Conservation (phyloP, 192 early-diverging fungal species). For the Phycomyces nitens region DNA sequence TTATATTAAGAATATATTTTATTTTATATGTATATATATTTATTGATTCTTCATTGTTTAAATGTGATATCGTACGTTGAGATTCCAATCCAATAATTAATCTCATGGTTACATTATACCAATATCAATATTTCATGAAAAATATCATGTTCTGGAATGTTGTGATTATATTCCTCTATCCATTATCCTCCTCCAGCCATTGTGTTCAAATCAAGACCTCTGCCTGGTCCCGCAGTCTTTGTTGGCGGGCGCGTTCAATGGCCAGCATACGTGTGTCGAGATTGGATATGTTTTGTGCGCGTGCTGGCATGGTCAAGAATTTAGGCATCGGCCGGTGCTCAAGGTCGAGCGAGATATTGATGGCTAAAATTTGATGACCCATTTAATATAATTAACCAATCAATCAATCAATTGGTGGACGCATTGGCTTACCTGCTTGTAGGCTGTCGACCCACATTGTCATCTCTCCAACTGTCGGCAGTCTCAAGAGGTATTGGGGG, state of each 20-base stretch:
- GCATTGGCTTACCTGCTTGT: slow-evolving; percentile 36
- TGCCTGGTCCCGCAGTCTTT: slow-evolving; percentile 21
- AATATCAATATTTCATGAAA: too few species aligned
- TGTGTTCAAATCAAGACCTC: slow-evolving; percentile 25
- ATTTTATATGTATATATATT: too few species aligned
- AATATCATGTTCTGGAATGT: too few species aligned
- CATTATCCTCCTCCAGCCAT: too few species aligned
- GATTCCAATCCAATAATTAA: too few species aligned
- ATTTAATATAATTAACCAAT: neutral
- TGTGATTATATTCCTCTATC: too few species aligned
- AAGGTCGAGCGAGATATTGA: slow-evolving; percentile 44
- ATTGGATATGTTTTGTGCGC: neutral
- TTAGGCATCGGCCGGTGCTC: slow-evolving; percentile 48
- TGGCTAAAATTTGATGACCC: slow-evolving; percentile 18
- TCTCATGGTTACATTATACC: too few species aligned
- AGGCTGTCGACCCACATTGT: slow-evolving; percentile 49
- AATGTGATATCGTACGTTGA: too few species aligned
- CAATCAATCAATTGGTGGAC: neutral
- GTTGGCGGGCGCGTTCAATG: slow-evolving; percentile 22
- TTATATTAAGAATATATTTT: too few species aligned
- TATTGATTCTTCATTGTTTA: too few species aligned
- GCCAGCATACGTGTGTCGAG: slow-evolving; percentile 5
- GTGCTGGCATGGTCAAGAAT: slow-evolving; percentile 44
- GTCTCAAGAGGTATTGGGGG: slow-evolving; percentile 37
- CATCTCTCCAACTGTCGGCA: slow-evolving; percentile 39